phyloP scores from a whole-genome alignment of 345 rosid genomes.

The Eucalyptus dawsonii region DNA sequence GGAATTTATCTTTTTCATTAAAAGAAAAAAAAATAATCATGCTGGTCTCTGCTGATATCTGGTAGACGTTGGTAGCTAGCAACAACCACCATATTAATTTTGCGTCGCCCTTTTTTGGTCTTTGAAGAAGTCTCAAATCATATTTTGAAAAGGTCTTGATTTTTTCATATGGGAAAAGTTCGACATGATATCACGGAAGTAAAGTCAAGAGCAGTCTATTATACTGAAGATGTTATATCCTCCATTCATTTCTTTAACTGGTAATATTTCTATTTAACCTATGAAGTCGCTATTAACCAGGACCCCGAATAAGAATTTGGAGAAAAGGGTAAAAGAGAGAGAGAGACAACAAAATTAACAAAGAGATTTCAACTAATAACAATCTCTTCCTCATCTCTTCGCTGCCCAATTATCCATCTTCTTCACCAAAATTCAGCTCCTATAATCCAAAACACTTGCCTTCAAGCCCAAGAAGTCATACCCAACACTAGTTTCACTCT shows the following conservation, averaged over 20 bases:
- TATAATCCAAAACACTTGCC: constrained; percentile 48
- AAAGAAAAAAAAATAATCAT: neutral
- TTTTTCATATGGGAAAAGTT: neutral
- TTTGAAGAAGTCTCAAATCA: neutral
- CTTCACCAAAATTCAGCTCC: constrained; percentile 2
- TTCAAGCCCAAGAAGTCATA: constrained; percentile 81
- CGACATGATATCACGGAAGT: neutral
- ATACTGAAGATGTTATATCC: neutral
- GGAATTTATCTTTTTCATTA: neutral
- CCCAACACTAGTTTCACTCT: constrained; percentile 14
- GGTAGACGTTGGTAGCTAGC: neutral
- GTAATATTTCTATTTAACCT: neutral
- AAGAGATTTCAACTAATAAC: neutral
- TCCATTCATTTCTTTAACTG: neutral
- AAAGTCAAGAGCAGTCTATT: neutral
- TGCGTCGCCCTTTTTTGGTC: neutral
- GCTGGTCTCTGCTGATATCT: neutral
- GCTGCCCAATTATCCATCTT: neutral
- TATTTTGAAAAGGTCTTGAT: neutral
- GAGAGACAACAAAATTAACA: neutral
- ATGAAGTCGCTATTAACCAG: neutral
- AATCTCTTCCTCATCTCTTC: constrained; percentile 1
- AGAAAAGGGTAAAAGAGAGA: neutral
- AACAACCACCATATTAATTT: neutral
- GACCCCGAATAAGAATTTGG: neutral